Conservation (phyloP, 2,329 filamentous ascomycete species). For the Fusarium fracticaudum region DNA sequence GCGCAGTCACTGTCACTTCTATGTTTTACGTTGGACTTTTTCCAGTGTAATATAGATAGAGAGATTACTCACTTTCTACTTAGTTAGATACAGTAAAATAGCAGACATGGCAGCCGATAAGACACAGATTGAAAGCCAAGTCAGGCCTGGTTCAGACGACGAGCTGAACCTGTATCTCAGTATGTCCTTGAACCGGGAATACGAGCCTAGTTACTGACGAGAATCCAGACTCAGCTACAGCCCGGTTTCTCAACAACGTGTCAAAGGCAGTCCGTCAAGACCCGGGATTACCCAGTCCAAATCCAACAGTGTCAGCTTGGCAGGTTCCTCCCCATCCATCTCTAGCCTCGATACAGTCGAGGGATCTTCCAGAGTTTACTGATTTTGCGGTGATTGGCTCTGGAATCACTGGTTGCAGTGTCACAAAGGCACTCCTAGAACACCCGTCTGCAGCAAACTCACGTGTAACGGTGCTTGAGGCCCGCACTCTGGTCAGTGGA, state of each 20-base stretch:
- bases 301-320: conserved; percentile 42
- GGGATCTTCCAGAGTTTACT: conserved; percentile 21
- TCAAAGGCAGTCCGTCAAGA: conserved; percentile 9
- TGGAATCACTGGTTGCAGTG: conserved; percentile 45
- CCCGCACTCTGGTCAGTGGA: conserved; percentile 42
- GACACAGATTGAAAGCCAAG: not conserved
- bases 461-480: conserved; percentile 41
- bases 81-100: no score
- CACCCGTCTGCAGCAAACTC: not conserved
- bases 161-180: not conserved
- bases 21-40: not conserved
- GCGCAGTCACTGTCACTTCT: not conserved
- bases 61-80: not conserved
- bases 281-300: conserved; percentile 36
- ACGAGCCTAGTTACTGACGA: not conserved
- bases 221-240: not conserved
- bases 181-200: not conserved
- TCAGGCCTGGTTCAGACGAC: not conserved
- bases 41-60: not conserved
- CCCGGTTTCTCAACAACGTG: not conserved
- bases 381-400: conserved; percentile 45
- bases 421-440: conserved; percentile 40
- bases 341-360: conserved; percentile 36
- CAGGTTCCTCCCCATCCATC: conserved; percentile 39
- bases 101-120: not conserved